Evolutionary conservation across 1,284 basidiomycete genomes (phyloP), one percentile per base, ranked within the genome.

Genomic region (Laetiporus sulphureus): DNA sequence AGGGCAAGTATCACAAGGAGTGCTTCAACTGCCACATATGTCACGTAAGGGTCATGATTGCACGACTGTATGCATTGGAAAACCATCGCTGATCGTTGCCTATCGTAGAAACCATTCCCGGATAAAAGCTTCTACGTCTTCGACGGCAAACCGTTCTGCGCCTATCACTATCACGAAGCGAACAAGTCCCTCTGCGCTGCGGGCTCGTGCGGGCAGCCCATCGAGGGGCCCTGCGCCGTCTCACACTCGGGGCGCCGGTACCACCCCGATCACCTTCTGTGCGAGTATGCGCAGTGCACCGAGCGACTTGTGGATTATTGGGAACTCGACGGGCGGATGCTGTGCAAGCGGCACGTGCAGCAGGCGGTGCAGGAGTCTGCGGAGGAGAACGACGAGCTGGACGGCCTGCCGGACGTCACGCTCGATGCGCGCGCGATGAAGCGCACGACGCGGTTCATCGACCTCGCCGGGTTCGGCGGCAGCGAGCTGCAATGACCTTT

Each of bases 191-290:
- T 94, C 3, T 95, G 91, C 55, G 77, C 86, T 4, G 76, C 85
- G 2, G 58, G 73, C 3, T 68, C 68, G n/a, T 95, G 91, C 59
- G 79, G 85, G 6, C 76, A 84, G 60, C 91, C 91, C 1, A 91
- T 95, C 54, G 91, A 95, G 63, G 91, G 91, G 1, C 79, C 89
- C 1, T 94, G 91, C 57, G 87, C 91, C 10, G 77, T 92, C 18
- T 84, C 81, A 13, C 80, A 90, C 49, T 65, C 77, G 11, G 83
- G 84, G 12, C 79, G 77, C 51, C 74, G 83, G 25, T 93, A 84
- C 64, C 91, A 94, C 58, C 87, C 90, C 3, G 85, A 87, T 44
- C 89, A 92, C 57, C 72, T 94, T 54, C 65, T 77, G 13, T 87
- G 83, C 60, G 83, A 86, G 61, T 72, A 62, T 45, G 73, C 57